Evolutionary conservation across 129 eudicot genomes (phyloP).

Genomic region (Helianthus tuberosus): DNA sequence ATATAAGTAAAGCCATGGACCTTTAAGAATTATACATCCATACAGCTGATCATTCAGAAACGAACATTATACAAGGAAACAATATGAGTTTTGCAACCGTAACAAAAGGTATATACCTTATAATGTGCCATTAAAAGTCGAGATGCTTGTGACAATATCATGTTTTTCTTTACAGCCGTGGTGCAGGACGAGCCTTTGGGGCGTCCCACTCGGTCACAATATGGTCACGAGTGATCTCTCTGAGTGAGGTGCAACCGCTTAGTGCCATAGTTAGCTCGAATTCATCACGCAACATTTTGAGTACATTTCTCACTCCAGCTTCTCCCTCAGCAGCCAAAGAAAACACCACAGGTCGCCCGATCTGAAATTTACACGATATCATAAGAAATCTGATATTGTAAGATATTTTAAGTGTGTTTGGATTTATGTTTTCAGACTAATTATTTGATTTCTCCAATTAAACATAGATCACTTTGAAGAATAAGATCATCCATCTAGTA

Average conservation of each 20-base stretch:
- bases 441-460: not conserved
- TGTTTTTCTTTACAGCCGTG: conserved; percentile 47
- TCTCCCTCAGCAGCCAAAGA: conserved; percentile 97
- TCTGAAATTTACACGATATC: conserved; percentile 30
- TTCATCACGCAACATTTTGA: conserved; percentile 86
- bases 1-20: conserved; percentile 23
- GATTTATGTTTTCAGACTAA: not conserved
- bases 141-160: conserved; percentile 7
- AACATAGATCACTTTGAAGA: too few species aligned
- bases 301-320: conserved; percentile 89
- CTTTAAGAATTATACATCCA: conserved; percentile 27
- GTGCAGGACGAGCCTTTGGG: conserved; percentile 56
- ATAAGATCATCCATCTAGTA: too few species aligned
- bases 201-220: conserved; percentile 83
- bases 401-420: not conserved
- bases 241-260: conserved; percentile 81
- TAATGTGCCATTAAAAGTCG: conserved; percentile 7
- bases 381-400: not conserved
- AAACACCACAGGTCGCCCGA: conserved; percentile 88
- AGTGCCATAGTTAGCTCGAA: conserved; percentile 94
- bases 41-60: conserved; percentile 28
- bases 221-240: conserved; percentile 79
- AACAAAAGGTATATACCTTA: conserved; percentile 37
- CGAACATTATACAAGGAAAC: conserved; percentile 34
- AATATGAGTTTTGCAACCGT: conserved; percentile 26